phyloP scores from a whole-genome alignment of 768 basidiomycete genomes.

The Russula lepida region DNA sequence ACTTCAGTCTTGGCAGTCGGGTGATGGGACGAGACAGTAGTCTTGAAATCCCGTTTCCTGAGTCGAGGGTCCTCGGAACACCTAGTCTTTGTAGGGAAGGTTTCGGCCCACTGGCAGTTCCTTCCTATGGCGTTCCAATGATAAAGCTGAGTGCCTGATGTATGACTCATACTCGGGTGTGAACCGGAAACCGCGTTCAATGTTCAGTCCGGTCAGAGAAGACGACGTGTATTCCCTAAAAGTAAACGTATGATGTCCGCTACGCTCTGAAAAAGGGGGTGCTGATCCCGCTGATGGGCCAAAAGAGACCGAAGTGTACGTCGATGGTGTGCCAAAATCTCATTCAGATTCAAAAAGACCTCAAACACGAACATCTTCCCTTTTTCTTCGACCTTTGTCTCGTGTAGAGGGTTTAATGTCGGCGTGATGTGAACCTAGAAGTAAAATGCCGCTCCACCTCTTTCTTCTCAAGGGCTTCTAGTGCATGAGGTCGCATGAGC shows the following conservation, averaged over 20 bases:
- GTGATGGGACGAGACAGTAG: slow-evolving; percentile 84
- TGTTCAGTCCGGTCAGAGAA: background rate
- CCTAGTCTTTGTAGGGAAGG: slow-evolving; percentile 51
- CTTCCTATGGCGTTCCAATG: slow-evolving; percentile 72
- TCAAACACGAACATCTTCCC: slow-evolving; percentile 63
- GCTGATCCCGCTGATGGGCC: slow-evolving; percentile 72
- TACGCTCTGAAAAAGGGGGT: slow-evolving; percentile 74
- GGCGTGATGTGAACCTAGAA: slow-evolving; percentile 64
- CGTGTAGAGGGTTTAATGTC: slow-evolving; percentile 50
- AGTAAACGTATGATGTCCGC: slow-evolving; percentile 60
- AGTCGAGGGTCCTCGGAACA: slow-evolving; percentile 56
- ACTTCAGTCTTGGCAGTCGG: slow-evolving; percentile 71
- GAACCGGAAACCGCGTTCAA: slow-evolving; percentile 37
- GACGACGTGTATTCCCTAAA: background rate
- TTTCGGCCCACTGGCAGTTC: slow-evolving; percentile 71
- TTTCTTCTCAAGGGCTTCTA: slow-evolving; percentile 58
- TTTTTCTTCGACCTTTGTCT: slow-evolving; percentile 49
- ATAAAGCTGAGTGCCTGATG: slow-evolving; percentile 82
- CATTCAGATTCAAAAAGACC: slow-evolving; percentile 77
- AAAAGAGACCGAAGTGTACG: slow-evolving; percentile 64
- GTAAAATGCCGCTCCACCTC: slow-evolving; percentile 68
- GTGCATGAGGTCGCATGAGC: slow-evolving; percentile 64
- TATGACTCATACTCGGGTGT: slow-evolving; percentile 67
- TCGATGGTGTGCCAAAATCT: slow-evolving; percentile 59
- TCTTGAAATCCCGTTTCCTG: slow-evolving; percentile 68